These are phyloP conservation scores for Erythrobasidium hasegawianum DNA, from an alignment of 1,284 basidiomycete genomes.

Conservation along the genomic window DNA sequence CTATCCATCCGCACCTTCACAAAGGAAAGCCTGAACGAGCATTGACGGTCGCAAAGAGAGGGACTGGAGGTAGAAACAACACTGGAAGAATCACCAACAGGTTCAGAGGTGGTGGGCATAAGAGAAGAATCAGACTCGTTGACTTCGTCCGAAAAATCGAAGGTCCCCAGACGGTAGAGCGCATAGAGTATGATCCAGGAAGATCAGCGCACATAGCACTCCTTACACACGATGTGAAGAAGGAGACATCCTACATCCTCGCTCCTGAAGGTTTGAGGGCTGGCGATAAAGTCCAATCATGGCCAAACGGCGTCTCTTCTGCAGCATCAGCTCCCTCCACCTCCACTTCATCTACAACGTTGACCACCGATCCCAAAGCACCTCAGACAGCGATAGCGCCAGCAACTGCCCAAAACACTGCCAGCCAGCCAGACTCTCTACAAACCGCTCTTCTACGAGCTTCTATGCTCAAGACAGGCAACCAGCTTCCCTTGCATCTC, in stretches of 20 bases:
- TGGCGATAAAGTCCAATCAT: slow-evolving; percentile 84
- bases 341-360: not conserved
- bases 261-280: slow-evolving; percentile 84
- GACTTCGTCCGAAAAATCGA: slow-evolving; percentile 75
- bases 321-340: not conserved
- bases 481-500: slow-evolving; percentile 84
- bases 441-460: slow-evolving; percentile 59
- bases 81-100: slow-evolving; percentile 84
- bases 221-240: slow-evolving; percentile 56
- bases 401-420: not conserved
- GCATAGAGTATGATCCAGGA: slow-evolving; percentile 95
- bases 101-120: slow-evolving; percentile 86
- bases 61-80: slow-evolving; percentile 79
- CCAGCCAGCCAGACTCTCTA: slow-evolving; percentile 31
- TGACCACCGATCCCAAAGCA: slow-evolving; percentile 34
- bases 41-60: slow-evolving; percentile 76
- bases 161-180: slow-evolving; percentile 80
- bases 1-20: slow-evolving; percentile 76
- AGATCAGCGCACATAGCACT: slow-evolving; percentile 92
- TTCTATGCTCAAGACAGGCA: slow-evolving; percentile 81
- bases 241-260: slow-evolving; percentile 71
- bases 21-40: slow-evolving; percentile 74
- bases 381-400: slow-evolving; percentile 37
- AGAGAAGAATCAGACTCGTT: slow-evolving; percentile 74
- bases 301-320: slow-evolving; percentile 64